phyloP scores from a whole-genome alignment of 352 stramenopile species.

The Phytophthora vignae region DNA sequence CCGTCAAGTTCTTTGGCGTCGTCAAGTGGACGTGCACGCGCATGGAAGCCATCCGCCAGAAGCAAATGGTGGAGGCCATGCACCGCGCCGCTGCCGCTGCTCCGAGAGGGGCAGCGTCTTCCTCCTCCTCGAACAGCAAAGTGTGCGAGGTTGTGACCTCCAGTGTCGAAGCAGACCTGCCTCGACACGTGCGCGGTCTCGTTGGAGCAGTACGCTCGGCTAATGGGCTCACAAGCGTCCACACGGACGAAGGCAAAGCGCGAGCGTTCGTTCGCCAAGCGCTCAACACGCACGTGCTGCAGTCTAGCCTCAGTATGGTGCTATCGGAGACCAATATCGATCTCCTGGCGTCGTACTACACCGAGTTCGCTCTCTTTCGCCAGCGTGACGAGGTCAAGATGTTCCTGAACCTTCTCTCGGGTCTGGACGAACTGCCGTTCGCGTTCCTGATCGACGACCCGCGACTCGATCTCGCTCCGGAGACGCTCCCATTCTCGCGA shows the following conservation, averaged over 20 bases:
- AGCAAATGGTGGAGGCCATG: constrained; percentile 74
- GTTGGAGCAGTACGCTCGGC: constrained; percentile 66
- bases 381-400: constrained; percentile 83
- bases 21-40: constrained; percentile 89
- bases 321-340: constrained; percentile 80
- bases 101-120: constrained; percentile 12
- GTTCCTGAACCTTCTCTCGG: constrained; percentile 71
- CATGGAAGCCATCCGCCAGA: constrained; percentile 75
- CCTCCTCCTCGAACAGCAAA: constrained; percentile 35
- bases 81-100: constrained; percentile 40
- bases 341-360: constrained; percentile 84
- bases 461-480: constrained; percentile 66
- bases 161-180: constrained; percentile 76
- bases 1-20: constrained; percentile 88
- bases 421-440: constrained; percentile 77
- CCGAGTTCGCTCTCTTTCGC: constrained; percentile 78
- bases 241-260: constrained; percentile 79
- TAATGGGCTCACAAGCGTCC: constrained; percentile 70
- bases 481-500: constrained; percentile 79
- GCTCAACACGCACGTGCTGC: constrained; percentile 85
- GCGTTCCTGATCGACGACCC: constrained; percentile 82
- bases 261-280: constrained; percentile 81
- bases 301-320: constrained; percentile 73
- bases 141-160: constrained; percentile 76
- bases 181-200: constrained; percentile 73